These are phyloP conservation scores for Wickerhamomyces rabaulensis DNA, from an alignment of 805 yeast species.

Conservation along the genomic window DNA sequence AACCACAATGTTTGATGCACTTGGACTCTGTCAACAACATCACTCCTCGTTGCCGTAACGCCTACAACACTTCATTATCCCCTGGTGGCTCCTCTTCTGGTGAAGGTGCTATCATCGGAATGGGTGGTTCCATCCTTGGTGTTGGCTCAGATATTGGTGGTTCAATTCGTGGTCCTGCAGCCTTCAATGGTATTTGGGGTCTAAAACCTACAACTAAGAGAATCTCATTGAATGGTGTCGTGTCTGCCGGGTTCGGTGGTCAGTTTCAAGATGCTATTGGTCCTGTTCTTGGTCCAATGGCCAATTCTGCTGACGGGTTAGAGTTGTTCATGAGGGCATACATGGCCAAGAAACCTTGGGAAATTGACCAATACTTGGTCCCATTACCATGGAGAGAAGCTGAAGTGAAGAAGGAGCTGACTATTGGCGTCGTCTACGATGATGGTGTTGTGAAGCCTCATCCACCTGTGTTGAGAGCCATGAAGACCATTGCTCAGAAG, in stretches of 20 bases:
- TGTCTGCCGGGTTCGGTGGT: constrained; percentile 8
- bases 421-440: constrained; percentile 57
- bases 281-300: constrained; percentile 65
- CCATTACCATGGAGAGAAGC: constrained; percentile 37
- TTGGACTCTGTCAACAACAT: constrained; percentile 57
- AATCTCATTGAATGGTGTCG: constrained; percentile 23
- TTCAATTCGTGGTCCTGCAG: constrained; percentile 63
- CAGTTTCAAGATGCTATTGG: constrained; percentile 47
- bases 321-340: constrained; percentile 62
- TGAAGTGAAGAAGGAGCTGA: constrained; percentile 34
- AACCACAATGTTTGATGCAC: constrained; percentile 70
- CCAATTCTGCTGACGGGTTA: constrained; percentile 59
- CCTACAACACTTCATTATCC: constrained; percentile 50
- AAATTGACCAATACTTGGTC: constrained; percentile 30
- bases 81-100: constrained; percentile 77
- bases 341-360: constrained; percentile 50
- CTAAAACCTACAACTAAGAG: constrained; percentile 58
- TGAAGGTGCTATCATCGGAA: constrained; percentile 59
- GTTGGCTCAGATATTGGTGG: constrained; percentile 74
- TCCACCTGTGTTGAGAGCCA: constrained; percentile 57
- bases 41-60: constrained; percentile 54
- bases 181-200: constrained; percentile 56
- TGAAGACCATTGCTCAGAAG: constrained; percentile 48
- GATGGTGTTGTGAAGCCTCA: constrained; percentile 64
- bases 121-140: constrained; percentile 58